These are phyloP conservation scores for Tinospora cordifolia DNA, from an alignment of 164 flowering plant genomes.

Conservation along the genomic window DNA sequence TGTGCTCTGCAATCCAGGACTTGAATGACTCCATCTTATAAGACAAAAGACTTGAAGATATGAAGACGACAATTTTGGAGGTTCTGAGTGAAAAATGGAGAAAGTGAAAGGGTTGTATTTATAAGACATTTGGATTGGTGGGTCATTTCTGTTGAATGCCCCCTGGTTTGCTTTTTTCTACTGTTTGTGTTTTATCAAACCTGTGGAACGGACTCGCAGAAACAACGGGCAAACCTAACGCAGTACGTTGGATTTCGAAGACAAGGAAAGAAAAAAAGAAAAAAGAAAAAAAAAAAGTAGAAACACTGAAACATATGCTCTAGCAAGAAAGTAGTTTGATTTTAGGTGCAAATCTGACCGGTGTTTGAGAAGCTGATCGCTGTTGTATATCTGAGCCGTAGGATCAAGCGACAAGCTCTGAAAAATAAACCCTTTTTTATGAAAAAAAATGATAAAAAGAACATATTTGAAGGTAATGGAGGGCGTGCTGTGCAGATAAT, in stretches of 20 bases:
- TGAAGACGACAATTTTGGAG: neutral
- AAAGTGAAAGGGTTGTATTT: constrained; percentile 2
- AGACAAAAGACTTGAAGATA: neutral
- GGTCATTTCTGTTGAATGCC: neutral
- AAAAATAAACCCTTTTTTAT: too few relatives aligned
- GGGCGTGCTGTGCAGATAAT: too few relatives aligned
- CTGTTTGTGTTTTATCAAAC: constrained; percentile 3
- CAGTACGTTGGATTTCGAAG: neutral
- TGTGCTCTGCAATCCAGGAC: constrained; percentile 70
- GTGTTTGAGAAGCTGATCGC: too few relatives aligned
- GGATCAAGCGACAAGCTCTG: too few relatives aligned
- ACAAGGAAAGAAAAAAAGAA: neutral
- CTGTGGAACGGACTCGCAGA: constrained; percentile 1
- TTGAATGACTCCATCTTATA: constrained; percentile 19
- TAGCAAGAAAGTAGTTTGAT: too few relatives aligned
- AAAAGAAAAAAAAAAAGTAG: neutral
- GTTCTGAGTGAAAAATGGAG: neutral
- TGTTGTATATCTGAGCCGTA: too few relatives aligned
- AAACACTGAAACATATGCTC: neutral
- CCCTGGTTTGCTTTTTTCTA: constrained; percentile 10
- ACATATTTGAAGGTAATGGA: too few relatives aligned
- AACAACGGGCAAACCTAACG: constrained; percentile 3
- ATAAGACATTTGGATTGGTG: constrained; percentile 6
- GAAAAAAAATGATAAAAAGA: too few relatives aligned
- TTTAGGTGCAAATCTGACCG: too few relatives aligned